A percentile compares a stretch with the other conserved stretches of the same genome.
These are phyloP conservation scores for Penicillium fuscoglaucum DNA, from an alignment of 2,329 filamentous ascomycete genomes.

Conservation along the genomic window DNA sequence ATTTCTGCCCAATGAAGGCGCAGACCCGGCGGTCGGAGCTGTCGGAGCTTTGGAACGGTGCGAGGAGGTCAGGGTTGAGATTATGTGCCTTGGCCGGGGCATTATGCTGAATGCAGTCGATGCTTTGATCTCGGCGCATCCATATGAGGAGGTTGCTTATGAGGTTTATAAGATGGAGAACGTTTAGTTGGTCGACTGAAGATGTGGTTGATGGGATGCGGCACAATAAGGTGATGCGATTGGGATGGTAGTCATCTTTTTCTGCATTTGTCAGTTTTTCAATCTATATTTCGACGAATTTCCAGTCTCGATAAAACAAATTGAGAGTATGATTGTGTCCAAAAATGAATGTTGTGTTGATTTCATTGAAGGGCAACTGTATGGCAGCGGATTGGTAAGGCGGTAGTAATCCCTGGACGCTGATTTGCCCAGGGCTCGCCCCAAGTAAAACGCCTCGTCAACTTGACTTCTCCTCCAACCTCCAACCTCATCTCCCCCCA, in stretches of 20 bases:
- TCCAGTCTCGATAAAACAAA: background rate
- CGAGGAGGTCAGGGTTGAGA: conserved; percentile 47
- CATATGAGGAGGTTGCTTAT: conserved; percentile 49
- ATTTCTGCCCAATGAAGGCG: conserved; percentile 43
- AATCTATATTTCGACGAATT: background rate
- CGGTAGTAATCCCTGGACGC: conserved; percentile 37
- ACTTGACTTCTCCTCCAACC: conserved; percentile 31
- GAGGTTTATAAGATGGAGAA: conserved; percentile 48
- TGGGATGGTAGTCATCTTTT: background rate
- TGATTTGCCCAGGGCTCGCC: conserved; percentile 36
- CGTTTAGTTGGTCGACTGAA: conserved; percentile 26
- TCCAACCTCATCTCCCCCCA: conserved; percentile 26
- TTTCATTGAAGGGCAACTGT: background rate
- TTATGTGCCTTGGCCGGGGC: conserved; percentile 43
- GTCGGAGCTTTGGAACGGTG: conserved; percentile 42
- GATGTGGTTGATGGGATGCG: background rate
- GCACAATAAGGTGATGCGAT: background rate
- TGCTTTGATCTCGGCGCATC: conserved; percentile 45
- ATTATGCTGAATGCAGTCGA: conserved; percentile 43
- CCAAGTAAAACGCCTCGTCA: conserved; percentile 36
- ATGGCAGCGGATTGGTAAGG: conserved; percentile 15
- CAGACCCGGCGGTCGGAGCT: conserved; percentile 44
- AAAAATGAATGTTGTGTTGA: background rate
- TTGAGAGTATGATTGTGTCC: background rate
- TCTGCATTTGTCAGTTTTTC: background rate